Evolutionary conservation across 305 asterid genomes (phyloP).

Genomic region (Fraxinus velutina): DNA sequence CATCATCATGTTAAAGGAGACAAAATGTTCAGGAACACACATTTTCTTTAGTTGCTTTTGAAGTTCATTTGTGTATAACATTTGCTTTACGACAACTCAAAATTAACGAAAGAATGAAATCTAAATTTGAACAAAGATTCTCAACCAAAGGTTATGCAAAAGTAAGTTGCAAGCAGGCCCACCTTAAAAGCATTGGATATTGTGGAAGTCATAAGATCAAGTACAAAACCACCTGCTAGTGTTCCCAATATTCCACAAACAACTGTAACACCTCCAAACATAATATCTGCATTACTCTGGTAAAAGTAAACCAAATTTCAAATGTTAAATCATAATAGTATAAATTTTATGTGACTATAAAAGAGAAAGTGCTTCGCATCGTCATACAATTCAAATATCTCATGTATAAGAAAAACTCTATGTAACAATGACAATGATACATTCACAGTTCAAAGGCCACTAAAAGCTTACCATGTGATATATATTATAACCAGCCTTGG

Average conservation of each 20-base stretch:
- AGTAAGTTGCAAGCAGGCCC: constrained; percentile 5
- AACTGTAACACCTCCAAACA: constrained; percentile 84
- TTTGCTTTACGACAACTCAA: neutral
- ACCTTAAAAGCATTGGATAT: constrained; percentile 88
- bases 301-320: constrained; percentile 9
- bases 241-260: constrained; percentile 82
- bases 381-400: constrained; percentile 2
- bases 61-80: neutral
- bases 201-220: constrained; percentile 68
- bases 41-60: neutral
- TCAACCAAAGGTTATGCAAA: neutral
- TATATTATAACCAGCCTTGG: constrained; percentile 91
- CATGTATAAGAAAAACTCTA: neutral
- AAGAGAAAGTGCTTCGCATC: neutral
- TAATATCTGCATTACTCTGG: constrained; percentile 75
- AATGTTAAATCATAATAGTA: constrained; percentile 1
- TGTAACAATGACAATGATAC: neutral
- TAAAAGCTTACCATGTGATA: constrained; percentile 75
- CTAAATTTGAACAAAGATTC: neutral
- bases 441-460: constrained; percentile 3
- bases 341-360: neutral
- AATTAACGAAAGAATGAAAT: neutral
- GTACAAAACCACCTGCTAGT: constrained; percentile 69
- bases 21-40: neutral
- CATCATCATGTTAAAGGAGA: neutral